Conservation (phyloP, 2,329 filamentous ascomycete genomes). For the Talaromyces marneffei region DNA sequence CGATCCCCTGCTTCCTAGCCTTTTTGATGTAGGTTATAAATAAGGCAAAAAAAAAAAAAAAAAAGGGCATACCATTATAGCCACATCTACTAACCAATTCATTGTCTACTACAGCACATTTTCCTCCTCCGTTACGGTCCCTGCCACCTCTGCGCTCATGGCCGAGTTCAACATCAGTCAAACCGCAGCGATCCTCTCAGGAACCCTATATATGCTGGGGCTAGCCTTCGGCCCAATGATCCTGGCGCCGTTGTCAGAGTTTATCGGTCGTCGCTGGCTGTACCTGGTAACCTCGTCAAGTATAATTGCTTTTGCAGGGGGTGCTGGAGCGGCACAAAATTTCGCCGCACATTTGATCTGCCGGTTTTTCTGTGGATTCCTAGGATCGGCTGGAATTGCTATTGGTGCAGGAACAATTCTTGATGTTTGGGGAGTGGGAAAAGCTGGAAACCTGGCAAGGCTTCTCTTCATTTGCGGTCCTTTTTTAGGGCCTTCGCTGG, state of each 20-base stretch:
- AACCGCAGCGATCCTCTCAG: conserved; percentile 7
- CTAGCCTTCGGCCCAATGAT: conserved; percentile 19
- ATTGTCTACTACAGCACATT: conserved; percentile 8
- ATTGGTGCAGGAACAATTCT: conserved; percentile 65
- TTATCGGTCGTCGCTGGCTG: conserved; percentile 20
- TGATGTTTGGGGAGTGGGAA: conserved; percentile 58
- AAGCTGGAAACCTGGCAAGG: conserved; percentile 4
- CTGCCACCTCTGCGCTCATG: conserved; percentile 10
- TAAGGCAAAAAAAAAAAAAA: too few relatives aligned
- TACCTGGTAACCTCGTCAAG: conserved; percentile 13
- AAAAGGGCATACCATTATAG: not conserved
- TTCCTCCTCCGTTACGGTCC: conserved; percentile 2
- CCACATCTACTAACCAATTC: conserved; percentile 9
- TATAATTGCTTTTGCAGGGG: conserved; percentile 7
- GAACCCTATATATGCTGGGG: conserved; percentile 9
- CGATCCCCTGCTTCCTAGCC: conserved; percentile 15
- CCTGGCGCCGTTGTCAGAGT: conserved; percentile 21
- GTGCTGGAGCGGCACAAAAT: conserved; percentile 4
- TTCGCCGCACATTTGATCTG: conserved; percentile 26
- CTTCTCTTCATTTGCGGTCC: conserved; percentile 46
- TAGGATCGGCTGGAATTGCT: conserved; percentile 18
- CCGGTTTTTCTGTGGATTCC: conserved; percentile 23
- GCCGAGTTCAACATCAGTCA: conserved; percentile 18
- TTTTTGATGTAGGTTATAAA: conserved; percentile 17
- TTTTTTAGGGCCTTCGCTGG: conserved; percentile 54